Conservation (phyloP, 495 filamentous ascomycete genomes). For the Pseudomonodictys pantanalensis region DNA sequence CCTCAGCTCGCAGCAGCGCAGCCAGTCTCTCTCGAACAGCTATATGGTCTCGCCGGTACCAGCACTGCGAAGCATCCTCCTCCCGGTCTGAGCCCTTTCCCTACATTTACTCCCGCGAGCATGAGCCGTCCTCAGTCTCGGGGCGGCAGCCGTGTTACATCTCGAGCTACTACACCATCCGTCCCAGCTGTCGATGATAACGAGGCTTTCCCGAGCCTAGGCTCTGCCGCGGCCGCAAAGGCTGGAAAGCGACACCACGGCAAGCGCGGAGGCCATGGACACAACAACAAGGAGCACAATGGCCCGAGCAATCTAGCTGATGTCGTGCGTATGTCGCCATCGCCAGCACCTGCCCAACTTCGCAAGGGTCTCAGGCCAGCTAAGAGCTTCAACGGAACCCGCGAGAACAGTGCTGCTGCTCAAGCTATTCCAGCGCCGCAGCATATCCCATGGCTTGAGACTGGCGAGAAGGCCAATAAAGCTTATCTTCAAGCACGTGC, state of each 20-base stretch:
- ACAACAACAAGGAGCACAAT: conserved; percentile 55
- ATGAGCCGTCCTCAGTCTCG: conserved; percentile 71
- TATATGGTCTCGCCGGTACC: conserved; percentile 22
- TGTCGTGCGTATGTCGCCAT: conserved; percentile 89
- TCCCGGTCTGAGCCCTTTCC: conserved; percentile 55
- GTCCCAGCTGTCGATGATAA: conserved; percentile 86
- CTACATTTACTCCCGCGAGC: conserved; percentile 30
- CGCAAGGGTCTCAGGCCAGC: conserved; percentile 27
- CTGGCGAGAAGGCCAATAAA: conserved; percentile 84
- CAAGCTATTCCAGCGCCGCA: conserved; percentile 81
- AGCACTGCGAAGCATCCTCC: conserved; percentile 51
- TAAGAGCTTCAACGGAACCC: conserved; percentile 56
- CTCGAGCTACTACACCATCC: conserved; percentile 61
- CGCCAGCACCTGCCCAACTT: conserved; percentile 55
- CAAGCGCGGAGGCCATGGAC: conserved; percentile 74
- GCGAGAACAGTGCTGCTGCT: conserved; percentile 76
- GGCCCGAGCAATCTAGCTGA: conserved; percentile 89
- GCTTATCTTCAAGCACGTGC: conserved; percentile 90
- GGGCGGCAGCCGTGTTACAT: conserved; percentile 79
- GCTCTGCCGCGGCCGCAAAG: conserved; percentile 67
- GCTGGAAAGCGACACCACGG: conserved; percentile 85
- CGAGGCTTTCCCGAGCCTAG: conserved; percentile 94
- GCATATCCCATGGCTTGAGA: conserved; percentile 96
- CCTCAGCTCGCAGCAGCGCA: conserved; percentile 52
- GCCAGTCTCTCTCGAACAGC: conserved; percentile 29